Evolutionary conservation across 2,329 filamentous ascomycete species (phyloP).

Genomic region (Sporothrix curviconia): DNA sequence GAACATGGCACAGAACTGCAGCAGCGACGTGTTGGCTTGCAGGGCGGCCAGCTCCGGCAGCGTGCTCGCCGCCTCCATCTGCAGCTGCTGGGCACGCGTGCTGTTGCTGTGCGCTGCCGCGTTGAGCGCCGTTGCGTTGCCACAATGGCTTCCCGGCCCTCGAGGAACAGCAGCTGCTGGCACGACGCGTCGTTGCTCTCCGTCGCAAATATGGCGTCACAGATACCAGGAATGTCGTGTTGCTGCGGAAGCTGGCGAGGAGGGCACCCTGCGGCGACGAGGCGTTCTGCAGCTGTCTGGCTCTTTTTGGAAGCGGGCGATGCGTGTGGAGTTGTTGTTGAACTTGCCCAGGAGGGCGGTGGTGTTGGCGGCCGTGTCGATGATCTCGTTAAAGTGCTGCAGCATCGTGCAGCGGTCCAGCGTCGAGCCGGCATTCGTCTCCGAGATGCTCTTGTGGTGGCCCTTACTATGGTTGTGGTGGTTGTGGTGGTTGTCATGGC

Average conservation of each 20-base stretch:
- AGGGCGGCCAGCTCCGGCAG: constrained; percentile 22
- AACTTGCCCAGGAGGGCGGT: constrained; percentile 29
- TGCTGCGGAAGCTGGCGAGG: constrained; percentile 28
- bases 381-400: constrained; percentile 24
- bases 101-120: constrained; percentile 25
- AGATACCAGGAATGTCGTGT: constrained; percentile 32
- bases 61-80: constrained; percentile 21
- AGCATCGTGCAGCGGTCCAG: constrained; percentile 29
- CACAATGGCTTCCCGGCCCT: constrained; percentile 23
- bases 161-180: constrained; percentile 24
- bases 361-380: constrained; percentile 30
- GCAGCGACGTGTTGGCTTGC: constrained; percentile 23
- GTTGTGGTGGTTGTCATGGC: not conserved
- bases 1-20: constrained; percentile 21
- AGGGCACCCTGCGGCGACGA: constrained; percentile 25
- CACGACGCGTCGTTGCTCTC: constrained; percentile 26
- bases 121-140: constrained; percentile 23
- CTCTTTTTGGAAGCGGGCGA: constrained; percentile 23
- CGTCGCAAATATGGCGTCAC: constrained; percentile 28
- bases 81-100: constrained; percentile 25
- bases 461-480: not conserved
- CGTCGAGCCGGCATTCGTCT: constrained; percentile 14
- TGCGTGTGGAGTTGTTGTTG: constrained; percentile 32
- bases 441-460: not conserved
- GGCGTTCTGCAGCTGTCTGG: constrained; percentile 32